Percentiles rank a stretch among this genome's conserved stretches.
Conservation (phyloP, 1,284 basidiomycete genomes). For the Cryptococcus sp. region DNA sequence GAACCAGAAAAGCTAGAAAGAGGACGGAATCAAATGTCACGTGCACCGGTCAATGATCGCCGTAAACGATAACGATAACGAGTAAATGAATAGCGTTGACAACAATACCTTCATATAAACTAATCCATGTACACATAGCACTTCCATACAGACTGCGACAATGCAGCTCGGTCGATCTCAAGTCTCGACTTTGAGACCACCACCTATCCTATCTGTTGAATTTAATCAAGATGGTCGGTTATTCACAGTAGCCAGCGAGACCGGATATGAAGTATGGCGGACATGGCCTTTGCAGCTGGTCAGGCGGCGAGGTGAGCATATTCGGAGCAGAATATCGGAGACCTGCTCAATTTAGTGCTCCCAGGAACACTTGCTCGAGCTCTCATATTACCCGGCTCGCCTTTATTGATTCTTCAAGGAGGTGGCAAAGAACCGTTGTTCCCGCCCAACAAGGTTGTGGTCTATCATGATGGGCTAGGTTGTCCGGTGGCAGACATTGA, state of each 20-base stretch:
- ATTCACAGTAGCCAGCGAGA: slow-evolving; percentile 76
- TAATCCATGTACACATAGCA: background rate
- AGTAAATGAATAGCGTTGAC: background rate
- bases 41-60: background rate
- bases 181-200: slow-evolving; percentile 71
- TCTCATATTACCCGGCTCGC: slow-evolving; percentile 74
- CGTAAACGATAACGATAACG: background rate
- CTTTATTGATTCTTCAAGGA: slow-evolving; percentile 81
- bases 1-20: background rate
- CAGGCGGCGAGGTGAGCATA: slow-evolving; percentile 65
- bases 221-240: slow-evolving; percentile 72
- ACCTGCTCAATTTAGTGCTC: slow-evolving; percentile 21
- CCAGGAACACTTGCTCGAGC: slow-evolving; percentile 69
- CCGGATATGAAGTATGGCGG: slow-evolving; percentile 82
- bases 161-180: slow-evolving; percentile 89
- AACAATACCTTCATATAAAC: background rate
- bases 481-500: slow-evolving; percentile 82
- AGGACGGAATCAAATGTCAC: background rate
- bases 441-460: slow-evolving; percentile 86
- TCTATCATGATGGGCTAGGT: slow-evolving; percentile 77
- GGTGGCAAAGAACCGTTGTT: slow-evolving; percentile 87
- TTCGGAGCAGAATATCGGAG: background rate
- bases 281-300: slow-evolving; percentile 72
- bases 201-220: slow-evolving; percentile 69
- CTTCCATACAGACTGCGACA: background rate